These are phyloP conservation scores for Tolypocladium ophioglossoides DNA, from an alignment of 2,329 filamentous ascomycete species.

Conservation along the genomic window DNA sequence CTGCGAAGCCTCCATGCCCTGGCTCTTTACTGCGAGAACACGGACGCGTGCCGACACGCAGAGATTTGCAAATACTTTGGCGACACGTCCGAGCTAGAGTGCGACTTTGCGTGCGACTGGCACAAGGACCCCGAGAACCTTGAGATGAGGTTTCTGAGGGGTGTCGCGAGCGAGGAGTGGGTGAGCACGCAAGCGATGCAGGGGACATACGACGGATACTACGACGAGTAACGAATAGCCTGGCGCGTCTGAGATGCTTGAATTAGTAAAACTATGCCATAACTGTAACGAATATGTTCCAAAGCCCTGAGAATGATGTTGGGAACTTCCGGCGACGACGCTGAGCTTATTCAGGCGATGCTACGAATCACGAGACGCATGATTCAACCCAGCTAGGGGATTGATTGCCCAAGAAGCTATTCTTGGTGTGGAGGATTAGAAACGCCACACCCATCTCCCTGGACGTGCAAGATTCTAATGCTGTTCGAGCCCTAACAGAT, in stretches of 20 bases:
- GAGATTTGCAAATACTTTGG: slow-evolving; percentile 71
- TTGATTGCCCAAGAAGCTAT: neutral
- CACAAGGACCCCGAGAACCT: slow-evolving; percentile 57
- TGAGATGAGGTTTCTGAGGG: slow-evolving; percentile 43
- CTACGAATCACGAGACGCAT: neutral
- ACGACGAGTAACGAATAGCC: slow-evolving; percentile 27
- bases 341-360: neutral
- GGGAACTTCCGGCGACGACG: neutral
- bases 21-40: slow-evolving; percentile 73
- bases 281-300: neutral
- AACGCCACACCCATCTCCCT: too few relatives aligned
- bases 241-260: too few relatives aligned
- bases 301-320: neutral
- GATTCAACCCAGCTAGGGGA: neutral
- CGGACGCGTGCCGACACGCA: slow-evolving; percentile 61
- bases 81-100: slow-evolving; percentile 46
- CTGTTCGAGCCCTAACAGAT: neutral
- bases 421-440: neutral
- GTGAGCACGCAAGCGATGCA: slow-evolving; percentile 52
- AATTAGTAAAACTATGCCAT: neutral
- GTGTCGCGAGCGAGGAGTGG: slow-evolving; percentile 50
- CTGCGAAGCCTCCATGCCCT: slow-evolving; percentile 56
- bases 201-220: slow-evolving; percentile 44
- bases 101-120: slow-evolving; percentile 68
- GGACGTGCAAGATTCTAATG: too few relatives aligned